These are phyloP conservation scores for Colletotrichum tabaci DNA, from an alignment of 2,329 filamentous ascomycete species.

Conservation along the genomic window DNA sequence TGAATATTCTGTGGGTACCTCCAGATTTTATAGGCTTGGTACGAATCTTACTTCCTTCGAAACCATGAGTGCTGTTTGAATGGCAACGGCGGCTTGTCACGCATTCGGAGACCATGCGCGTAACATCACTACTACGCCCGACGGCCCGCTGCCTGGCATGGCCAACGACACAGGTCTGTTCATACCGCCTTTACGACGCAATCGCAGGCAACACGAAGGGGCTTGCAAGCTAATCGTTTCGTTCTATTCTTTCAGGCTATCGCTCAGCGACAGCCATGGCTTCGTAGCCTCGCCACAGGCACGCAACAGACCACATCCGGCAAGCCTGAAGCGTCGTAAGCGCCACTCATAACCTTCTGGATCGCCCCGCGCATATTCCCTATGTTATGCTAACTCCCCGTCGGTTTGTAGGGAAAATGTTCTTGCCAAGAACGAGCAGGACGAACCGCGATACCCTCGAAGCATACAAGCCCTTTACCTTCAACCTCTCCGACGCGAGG, in stretches of 20 bases:
- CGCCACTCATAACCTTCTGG: neutral
- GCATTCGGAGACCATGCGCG: slow-evolving; percentile 28
- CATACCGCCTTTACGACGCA: too few relatives aligned
- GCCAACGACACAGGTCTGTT: slow-evolving; percentile 17
- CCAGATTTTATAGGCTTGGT: slow-evolving; percentile 23
- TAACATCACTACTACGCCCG: slow-evolving; percentile 27
- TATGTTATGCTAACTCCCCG: neutral
- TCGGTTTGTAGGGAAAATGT: neutral
- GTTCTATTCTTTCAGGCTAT: slow-evolving; percentile 7
- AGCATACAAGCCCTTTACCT: slow-evolving; percentile 90
- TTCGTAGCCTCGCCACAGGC: slow-evolving; percentile 21
- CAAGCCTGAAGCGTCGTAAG: slow-evolving; percentile 5
- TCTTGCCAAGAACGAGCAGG: slow-evolving; percentile 2
- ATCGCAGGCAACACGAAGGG: neutral
- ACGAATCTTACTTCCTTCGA: neutral
- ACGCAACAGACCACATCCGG: neutral
- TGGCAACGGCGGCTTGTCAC: neutral
- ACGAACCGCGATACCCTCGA: slow-evolving; percentile 74
- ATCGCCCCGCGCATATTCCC: neutral
- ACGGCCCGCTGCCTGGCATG: slow-evolving; percentile 14
- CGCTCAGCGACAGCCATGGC: slow-evolving; percentile 19
- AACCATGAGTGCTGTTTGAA: neutral
- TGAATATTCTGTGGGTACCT: slow-evolving; percentile 14
- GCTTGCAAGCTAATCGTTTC: slow-evolving; percentile 2
- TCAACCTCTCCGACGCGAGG: slow-evolving; percentile 82